Percentiles rank a stretch among this genome's conserved stretches.
Evolutionary conservation across 805 yeast genomes (phyloP).

Genomic region (Wickerhamomyces strasburgensis): DNA sequence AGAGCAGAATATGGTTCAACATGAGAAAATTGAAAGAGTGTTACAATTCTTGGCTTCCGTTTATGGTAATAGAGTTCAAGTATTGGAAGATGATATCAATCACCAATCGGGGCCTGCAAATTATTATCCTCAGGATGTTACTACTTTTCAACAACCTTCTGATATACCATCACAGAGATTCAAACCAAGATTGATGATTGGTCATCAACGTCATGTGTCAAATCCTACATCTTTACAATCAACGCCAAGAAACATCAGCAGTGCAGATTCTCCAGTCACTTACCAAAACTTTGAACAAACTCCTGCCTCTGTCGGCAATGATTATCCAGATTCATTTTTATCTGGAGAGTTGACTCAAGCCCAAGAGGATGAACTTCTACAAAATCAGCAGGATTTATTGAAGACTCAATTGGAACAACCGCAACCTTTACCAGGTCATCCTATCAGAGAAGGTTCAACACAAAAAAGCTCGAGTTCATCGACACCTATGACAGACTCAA

Average conservation of each 20-base stretch:
- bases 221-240: conserved; percentile 6
- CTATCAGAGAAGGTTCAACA: conserved; percentile 7
- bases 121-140: not conserved
- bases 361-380: conserved; percentile 6
- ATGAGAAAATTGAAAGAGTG: conserved; percentile 83
- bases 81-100: conserved; percentile 17
- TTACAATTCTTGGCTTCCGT: conserved; percentile 81
- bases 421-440: conserved; percentile 12
- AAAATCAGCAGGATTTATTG: too few species aligned
- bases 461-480: too few species aligned
- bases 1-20: conserved; percentile 80
- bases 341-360: not conserved
- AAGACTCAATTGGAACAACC: too few species aligned
- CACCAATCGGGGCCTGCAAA: too few species aligned
- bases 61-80: conserved; percentile 23
- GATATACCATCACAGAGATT: not conserved
- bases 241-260: conserved; percentile 2
- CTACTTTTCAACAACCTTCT: not conserved
- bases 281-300: conserved; percentile 13
- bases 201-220: conserved; percentile 16
- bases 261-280: conserved; percentile 18
- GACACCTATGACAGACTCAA: too few species aligned
- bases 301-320: conserved; percentile 1
- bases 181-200: conserved; percentile 20
- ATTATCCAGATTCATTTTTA: not conserved